phyloP scores from a whole-genome alignment of 176 grass and related monocot species.

The Carex kokanica region DNA sequence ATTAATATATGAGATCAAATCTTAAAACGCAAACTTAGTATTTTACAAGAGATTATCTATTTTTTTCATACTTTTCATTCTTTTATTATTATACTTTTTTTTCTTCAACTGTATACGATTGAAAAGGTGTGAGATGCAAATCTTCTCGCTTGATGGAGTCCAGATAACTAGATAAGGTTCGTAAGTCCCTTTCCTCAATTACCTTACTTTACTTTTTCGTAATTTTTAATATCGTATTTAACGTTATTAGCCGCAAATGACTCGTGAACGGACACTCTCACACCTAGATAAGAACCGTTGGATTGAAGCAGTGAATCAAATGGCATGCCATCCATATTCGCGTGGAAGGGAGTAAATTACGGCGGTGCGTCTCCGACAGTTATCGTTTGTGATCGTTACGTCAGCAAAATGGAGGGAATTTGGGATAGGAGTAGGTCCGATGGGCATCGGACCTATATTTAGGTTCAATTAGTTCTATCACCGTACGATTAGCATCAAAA shows the following conservation, averaged over 20 bases:
- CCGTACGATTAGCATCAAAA: too few species aligned
- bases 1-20: too few species aligned
- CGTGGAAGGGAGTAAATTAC: slow-evolving; percentile 23
- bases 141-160: background rate
- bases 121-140: background rate
- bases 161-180: background rate
- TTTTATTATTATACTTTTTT: too few species aligned
- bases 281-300: background rate
- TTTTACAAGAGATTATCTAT: too few species aligned
- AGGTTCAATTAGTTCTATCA: too few species aligned
- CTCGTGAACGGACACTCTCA: background rate
- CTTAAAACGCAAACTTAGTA: too few species aligned
- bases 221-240: background rate
- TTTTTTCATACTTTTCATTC: too few species aligned
- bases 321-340: background rate
- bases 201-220: background rate
- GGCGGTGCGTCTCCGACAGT: background rate
- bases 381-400: background rate
- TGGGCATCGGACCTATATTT: too few species aligned
- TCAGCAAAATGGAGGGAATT: background rate
- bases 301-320: background rate
- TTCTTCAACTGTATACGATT: too few species aligned
- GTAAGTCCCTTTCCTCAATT: background rate
- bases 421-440: too few species aligned
- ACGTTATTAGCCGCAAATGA: background rate